A percentile compares a stretch with the other conserved stretches of the same genome.
Evolutionary conservation across 768 basidiomycete genomes (phyloP).

Genomic region (Hericium coralloides): DNA sequence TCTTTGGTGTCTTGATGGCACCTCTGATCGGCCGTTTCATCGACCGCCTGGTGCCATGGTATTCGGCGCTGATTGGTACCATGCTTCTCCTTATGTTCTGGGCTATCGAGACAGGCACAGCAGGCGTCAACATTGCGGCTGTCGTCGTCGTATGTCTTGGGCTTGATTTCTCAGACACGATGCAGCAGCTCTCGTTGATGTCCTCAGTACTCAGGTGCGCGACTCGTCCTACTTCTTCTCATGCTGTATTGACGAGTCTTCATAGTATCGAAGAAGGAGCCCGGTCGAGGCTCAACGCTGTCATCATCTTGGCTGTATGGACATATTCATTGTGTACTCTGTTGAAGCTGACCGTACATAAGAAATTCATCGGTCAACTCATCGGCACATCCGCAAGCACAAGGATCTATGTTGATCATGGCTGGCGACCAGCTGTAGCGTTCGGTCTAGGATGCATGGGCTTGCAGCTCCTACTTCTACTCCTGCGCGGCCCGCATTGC

Average conservation of each 20-base stretch:
- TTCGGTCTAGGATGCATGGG: conserved; percentile 22
- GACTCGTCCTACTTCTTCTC: not conserved
- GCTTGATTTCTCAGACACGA: conserved; percentile 25
- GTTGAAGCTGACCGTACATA: not conserved
- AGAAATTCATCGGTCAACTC: conserved; percentile 24
- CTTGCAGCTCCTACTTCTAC: conserved; percentile 19
- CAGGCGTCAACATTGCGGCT: conserved; percentile 23
- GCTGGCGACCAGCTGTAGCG: conserved; percentile 21
- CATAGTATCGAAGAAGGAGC: conserved; percentile 1
- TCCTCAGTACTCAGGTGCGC: conserved; percentile 3
- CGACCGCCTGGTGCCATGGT: conserved; percentile 27
- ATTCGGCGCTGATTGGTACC: conserved; percentile 26
- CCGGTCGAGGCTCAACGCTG: conserved; percentile 6
- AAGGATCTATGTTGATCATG: conserved; percentile 24
- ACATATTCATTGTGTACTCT: not conserved
- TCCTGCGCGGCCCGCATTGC: conserved; percentile 22
- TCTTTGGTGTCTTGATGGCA: conserved; percentile 22
- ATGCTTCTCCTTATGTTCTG: conserved; percentile 12
- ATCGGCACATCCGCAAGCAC: conserved; percentile 29
- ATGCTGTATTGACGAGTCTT: not conserved
- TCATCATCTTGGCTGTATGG: conserved; percentile 5
- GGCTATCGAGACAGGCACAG: conserved; percentile 24
- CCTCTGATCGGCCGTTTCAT: conserved; percentile 13
- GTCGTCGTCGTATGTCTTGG: conserved; percentile 26
- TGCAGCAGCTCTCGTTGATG: conserved; percentile 25